Base-by-base conservation (phyloP, 148 eudicot species). In the Mesembryanthemum crystallinum region DNA sequence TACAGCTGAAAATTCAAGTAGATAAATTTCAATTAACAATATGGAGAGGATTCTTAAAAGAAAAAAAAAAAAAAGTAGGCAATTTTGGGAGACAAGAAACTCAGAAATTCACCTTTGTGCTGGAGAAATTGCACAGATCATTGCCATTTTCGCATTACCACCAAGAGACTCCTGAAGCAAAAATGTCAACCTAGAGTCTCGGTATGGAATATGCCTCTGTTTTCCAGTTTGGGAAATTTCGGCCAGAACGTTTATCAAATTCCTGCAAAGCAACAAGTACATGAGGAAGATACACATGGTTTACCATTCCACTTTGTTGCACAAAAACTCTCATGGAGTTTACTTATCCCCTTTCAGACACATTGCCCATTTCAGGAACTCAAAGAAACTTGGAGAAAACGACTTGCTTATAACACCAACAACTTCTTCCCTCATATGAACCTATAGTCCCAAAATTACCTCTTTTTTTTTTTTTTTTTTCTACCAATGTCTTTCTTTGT, bases 201-300 rank as follows among this genome's bases (percentile, higher is more conserved):
- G 85, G 74, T 95, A 95, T 21, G 98, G 98, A 64, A 95, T 92
- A 82, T 95, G 98, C 83, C 98, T 87, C 30, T 90, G 92, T 76
- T 95, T 95, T 87, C 98, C 98, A 58, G 96, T 88, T 82, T 95
- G 98, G 30, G 98, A 95, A 84, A 92, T 87, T 87, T 95, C 98
- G 7, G 97, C 98, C 66, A 95, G 90, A 76, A 95, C 90, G 83
- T 92, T 92, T 60, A 95, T 95, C 84, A 95, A 83, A 86, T 92
- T 95, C 84, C 98, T 95, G 91, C 54, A 84, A 66, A 80, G 74
- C 67, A 80, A 79, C 80, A 58, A 79, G 63, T 79, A 78, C n/a
- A 71, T 62, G 23, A 81, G 75, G 60, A 70, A 54, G 39, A 52
- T 71, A 30, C 18, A 69, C 35, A 39, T 23, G 54, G 39, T 6